A percentile compares a stretch with the other conserved stretches of the same genome.
Evolutionary conservation across 345 rosid genomes (phyloP).

Genomic region (Zanthoxylum bungeanum): DNA sequence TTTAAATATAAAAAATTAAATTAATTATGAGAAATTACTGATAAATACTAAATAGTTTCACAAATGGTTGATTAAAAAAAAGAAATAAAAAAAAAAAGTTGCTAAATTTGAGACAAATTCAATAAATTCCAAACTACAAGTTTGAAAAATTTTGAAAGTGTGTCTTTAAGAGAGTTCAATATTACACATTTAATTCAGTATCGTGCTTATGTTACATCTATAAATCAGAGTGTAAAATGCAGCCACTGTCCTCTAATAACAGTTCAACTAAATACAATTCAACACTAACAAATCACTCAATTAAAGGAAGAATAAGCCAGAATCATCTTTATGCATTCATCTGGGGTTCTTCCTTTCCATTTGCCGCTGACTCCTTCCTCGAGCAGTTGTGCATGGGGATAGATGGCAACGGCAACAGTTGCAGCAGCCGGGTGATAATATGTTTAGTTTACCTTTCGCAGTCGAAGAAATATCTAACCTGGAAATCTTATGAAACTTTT

Average conservation of each 20-base stretch:
- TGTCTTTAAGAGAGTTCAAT: neutral
- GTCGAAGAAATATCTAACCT: neutral
- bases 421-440: neutral
- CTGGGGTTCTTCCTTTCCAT: neutral
- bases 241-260: neutral
- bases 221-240: neutral
- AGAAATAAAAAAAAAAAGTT: neutral
- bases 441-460: neutral
- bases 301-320: neutral
- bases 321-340: neutral
- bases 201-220: neutral
- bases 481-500: neutral
- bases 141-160: too few relatives aligned
- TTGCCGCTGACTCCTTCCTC: neutral
- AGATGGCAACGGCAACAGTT: neutral
- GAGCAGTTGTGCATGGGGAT: neutral
- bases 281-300: neutral
- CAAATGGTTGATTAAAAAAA: neutral
- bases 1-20: too few relatives aligned
- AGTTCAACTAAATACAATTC: neutral
- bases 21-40: neutral
- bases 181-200: neutral
- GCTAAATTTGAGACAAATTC: neutral
- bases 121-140: neutral
- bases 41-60: neutral